Evolutionary conservation across 2,329 filamentous ascomycete species (phyloP).

Genomic region (Curvularia hawaiiensis): DNA sequence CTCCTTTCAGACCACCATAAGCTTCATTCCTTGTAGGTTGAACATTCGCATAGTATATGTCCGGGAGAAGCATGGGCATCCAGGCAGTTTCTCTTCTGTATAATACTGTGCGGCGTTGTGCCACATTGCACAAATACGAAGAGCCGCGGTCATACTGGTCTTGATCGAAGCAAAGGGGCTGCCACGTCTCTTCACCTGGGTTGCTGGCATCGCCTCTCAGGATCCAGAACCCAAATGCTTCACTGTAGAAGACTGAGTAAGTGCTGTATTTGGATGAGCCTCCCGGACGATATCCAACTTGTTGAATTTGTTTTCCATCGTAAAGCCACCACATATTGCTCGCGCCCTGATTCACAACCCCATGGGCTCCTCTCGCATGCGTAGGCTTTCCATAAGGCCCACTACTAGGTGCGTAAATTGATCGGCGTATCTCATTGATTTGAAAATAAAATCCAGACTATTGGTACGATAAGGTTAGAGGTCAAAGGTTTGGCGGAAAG

Average conservation of each 20-base stretch:
- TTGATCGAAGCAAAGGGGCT: constrained; percentile 32
- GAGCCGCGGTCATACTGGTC: constrained; percentile 20
- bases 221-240: constrained; percentile 30
- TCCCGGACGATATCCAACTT: background rate
- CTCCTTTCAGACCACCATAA: constrained; percentile 31
- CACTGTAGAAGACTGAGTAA: constrained; percentile 28
- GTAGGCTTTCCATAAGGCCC: constrained; percentile 27
- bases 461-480: background rate
- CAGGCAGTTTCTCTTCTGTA: constrained; percentile 20
- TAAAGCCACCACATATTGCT: constrained; percentile 24
- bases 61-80: constrained; percentile 30
- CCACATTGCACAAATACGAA: constrained; percentile 34
- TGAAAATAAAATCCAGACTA: constrained; percentile 32
- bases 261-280: constrained; percentile 10
- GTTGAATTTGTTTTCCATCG: constrained; percentile 18
- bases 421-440: constrained; percentile 35
- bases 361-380: constrained; percentile 8
- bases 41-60: constrained; percentile 22
- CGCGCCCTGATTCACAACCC: constrained; percentile 7
- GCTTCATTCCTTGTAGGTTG: background rate
- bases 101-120: constrained; percentile 14
- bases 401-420: constrained; percentile 2
- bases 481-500: background rate
- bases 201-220: constrained; percentile 22
- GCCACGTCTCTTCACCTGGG: constrained; percentile 20